Evolutionary conservation across 108 stramenopile genomes (phyloP).

Genomic region (Skeletonema potamos): DNA sequence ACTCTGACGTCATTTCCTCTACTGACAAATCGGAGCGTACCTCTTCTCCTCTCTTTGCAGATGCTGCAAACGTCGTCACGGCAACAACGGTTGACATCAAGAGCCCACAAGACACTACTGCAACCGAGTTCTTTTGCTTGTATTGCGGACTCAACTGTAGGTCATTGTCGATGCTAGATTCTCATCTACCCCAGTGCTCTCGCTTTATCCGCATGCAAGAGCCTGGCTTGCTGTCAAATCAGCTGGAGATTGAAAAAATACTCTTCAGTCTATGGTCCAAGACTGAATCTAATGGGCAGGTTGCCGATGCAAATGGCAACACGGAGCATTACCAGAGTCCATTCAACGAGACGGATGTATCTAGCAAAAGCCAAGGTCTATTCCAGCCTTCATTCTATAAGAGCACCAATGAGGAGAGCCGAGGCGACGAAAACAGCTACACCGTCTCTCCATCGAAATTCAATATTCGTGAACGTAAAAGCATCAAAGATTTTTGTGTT

Average conservation of each 20-base stretch:
- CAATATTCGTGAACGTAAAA: neutral
- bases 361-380: neutral
- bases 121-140: conserved; percentile 23
- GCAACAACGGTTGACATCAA: neutral
- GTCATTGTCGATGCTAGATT: conserved; percentile 16
- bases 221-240: conserved; percentile 5
- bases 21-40: neutral
- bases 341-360: neutral
- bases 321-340: neutral
- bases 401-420: neutral
- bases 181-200: conserved; percentile 18
- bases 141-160: conserved; percentile 29
- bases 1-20: neutral
- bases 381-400: neutral
- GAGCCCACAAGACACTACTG: conserved; percentile 28
- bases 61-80: neutral
- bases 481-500: neutral
- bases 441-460: neutral
- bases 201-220: conserved; percentile 15
- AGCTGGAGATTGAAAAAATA: conserved; percentile 11
- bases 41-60: neutral
- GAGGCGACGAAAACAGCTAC: neutral
- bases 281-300: neutral
- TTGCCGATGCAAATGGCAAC: neutral
- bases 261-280: conserved; percentile 16